A percentile compares a stretch with the other conserved stretches of the same genome.
Conservation (phyloP, 495 filamentous ascomycete genomes). For the Trichocladium uniseriatum region DNA sequence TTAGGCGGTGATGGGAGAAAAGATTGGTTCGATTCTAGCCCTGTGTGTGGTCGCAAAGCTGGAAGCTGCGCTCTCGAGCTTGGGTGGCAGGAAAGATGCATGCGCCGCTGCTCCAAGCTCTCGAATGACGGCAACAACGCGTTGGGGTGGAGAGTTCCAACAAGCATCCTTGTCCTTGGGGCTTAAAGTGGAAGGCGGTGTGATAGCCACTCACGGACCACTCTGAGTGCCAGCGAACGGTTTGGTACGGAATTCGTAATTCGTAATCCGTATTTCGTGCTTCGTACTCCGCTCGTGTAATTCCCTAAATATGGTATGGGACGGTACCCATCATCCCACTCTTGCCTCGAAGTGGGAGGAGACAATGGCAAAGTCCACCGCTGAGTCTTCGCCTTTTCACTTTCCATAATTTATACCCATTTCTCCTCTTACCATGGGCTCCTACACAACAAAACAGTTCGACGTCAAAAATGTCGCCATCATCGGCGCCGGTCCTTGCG, state of each 20-base stretch:
- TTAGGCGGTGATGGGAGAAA: too few relatives aligned
- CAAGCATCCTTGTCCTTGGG: neutral
- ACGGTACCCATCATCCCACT: neutral
- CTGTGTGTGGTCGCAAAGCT: neutral
- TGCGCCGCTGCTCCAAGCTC: neutral
- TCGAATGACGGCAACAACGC: conserved; percentile 11
- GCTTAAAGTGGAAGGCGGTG: conserved; percentile 21
- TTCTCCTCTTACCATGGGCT: conserved; percentile 20
- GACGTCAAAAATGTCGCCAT: conserved; percentile 49
- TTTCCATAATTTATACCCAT: too few relatives aligned
- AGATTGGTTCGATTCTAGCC: too few relatives aligned
- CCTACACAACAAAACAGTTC: conserved; percentile 20
- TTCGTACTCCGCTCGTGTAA: too few relatives aligned
- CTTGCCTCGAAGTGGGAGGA: neutral
- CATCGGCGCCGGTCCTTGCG: conserved; percentile 62
- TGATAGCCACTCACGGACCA: neutral
- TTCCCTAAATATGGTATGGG: too few relatives aligned
- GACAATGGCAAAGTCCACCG: too few relatives aligned
- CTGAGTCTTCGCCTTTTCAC: neutral
- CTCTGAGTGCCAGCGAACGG: neutral
- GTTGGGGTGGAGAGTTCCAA: conserved; percentile 6
- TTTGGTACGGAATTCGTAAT: too few relatives aligned
- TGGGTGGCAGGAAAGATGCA: neutral
- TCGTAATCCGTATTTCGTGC: too few relatives aligned
- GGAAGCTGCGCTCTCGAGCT: neutral